Conservation (phyloP, 169 alveolate genomes). For the Condylostoma magnum region DNA sequence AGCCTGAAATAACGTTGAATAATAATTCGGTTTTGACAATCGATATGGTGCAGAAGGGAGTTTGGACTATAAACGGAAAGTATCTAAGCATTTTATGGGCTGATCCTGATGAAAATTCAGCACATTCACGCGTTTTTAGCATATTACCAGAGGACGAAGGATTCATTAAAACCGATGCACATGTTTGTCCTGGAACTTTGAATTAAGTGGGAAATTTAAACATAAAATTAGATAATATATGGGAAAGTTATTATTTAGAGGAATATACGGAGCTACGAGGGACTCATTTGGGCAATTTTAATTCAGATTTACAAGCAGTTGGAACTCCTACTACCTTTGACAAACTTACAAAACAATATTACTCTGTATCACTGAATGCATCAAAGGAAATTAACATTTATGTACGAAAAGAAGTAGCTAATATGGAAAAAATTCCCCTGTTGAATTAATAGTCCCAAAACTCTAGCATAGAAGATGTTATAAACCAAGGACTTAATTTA, state of each 20-base stretch:
- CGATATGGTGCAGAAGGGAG: slow-evolving; percentile 32
- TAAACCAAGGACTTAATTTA: no score
- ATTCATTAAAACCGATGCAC: slow-evolving; percentile 25
- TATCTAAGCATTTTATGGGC: slow-evolving; percentile 43
- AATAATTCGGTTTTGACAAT: slow-evolving; percentile 54
- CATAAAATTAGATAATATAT: not conserved
- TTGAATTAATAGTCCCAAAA: no score
- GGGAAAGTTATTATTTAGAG: not conserved
- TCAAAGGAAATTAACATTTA: no score
- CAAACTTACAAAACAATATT: no score
- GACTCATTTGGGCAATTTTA: slow-evolving; percentile 14
- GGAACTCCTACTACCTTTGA: no score
- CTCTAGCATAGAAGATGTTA: no score
- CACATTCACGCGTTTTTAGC: slow-evolving; percentile 35
- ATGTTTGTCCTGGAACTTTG: not conserved
- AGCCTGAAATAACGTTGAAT: slow-evolving; percentile 53
- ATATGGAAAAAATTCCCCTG: no score
- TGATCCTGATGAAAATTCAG: slow-evolving; percentile 25
- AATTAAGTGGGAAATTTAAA: slow-evolving; percentile 13
- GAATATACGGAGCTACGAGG: slow-evolving; percentile 17
- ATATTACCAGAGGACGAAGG: slow-evolving; percentile 35
- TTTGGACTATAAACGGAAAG: slow-evolving; percentile 65
- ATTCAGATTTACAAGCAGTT: slow-evolving; percentile 1
- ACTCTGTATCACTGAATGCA: no score
- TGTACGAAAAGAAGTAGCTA: no score